phyloP scores from a whole-genome alignment of 116 monocot species.

The Cymodocea nodosa region DNA sequence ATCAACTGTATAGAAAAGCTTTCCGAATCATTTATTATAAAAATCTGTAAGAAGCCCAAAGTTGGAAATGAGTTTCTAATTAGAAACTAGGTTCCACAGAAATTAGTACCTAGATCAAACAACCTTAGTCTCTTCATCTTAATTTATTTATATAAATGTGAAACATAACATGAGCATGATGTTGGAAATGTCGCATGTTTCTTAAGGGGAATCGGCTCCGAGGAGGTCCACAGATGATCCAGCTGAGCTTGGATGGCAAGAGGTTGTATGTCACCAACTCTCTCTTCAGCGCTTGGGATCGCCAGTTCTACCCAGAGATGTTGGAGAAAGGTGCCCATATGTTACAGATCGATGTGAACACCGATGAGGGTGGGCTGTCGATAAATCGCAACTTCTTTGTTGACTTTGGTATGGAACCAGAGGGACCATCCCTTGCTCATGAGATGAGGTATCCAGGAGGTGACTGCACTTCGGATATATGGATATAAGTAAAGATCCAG shows the following conservation, averaged over 20 bases:
- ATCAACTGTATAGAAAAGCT: too few species aligned
- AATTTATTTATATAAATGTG: too few species aligned
- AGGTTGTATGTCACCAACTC: slow-evolving; percentile 88
- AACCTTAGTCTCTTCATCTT: too few species aligned
- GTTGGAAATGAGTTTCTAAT: too few species aligned
- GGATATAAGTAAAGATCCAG: too few species aligned
- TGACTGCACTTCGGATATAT: too few species aligned
- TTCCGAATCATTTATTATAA: too few species aligned
- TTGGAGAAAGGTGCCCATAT: slow-evolving; percentile 76
- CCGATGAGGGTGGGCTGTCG: slow-evolving; percentile 52
- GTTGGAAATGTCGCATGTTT: background rate
- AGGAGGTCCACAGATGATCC: slow-evolving; percentile 97
- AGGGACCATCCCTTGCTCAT: slow-evolving; percentile 79
- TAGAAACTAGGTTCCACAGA: too few species aligned
- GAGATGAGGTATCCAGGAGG: slow-evolving; percentile 12
- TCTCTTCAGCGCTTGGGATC: slow-evolving; percentile 83
- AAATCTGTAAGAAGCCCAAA: too few species aligned
- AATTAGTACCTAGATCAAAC: too few species aligned
- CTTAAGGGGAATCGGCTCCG: slow-evolving; percentile 65
- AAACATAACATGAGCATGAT: too few species aligned
- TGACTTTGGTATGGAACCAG: slow-evolving; percentile 78
- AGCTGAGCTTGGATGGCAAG: slow-evolving; percentile 88
- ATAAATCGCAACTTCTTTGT: slow-evolving; percentile 79
- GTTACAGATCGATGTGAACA: slow-evolving; percentile 80
- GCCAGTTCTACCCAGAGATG: slow-evolving; percentile 75